A percentile compares a stretch with the other conserved stretches of the same genome.
Conservation (phyloP, 73 alveolate species). For the Paramecium sexaurelia region DNA sequence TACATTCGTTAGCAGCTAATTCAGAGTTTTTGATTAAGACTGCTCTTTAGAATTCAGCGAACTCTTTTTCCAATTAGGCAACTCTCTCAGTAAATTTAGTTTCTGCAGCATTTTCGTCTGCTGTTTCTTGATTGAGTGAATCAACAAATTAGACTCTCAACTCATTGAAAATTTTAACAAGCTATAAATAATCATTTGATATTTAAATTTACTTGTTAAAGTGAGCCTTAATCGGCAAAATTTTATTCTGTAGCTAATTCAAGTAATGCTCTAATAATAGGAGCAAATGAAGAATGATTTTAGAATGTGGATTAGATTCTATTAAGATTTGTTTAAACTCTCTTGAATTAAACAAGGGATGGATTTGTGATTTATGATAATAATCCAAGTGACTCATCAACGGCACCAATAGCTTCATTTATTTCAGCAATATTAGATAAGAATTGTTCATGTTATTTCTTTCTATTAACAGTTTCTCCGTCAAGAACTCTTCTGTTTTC, state of each 20-base stretch:
- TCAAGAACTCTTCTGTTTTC: slow-evolving; percentile 42
- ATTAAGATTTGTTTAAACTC: slow-evolving; percentile 40
- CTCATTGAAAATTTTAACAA: slow-evolving; percentile 54
- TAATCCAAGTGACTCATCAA: slow-evolving; percentile 40
- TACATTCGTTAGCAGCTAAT: slow-evolving; percentile 57
- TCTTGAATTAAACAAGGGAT: slow-evolving; percentile 46
- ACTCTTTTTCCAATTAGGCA: slow-evolving; percentile 38
- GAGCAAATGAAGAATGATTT: slow-evolving; percentile 49
- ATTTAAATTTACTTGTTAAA: neutral
- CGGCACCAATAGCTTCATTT: slow-evolving; percentile 60
- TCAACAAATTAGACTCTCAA: slow-evolving; percentile 53
- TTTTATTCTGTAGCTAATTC: slow-evolving; percentile 59
- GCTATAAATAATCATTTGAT: neutral
- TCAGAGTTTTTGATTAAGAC: slow-evolving; percentile 47
- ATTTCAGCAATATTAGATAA: slow-evolving; percentile 21
- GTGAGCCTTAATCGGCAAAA: slow-evolving; percentile 42
- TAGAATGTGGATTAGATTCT: slow-evolving; percentile 50
- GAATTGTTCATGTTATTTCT: slow-evolving; percentile 30
- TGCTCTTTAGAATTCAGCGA: slow-evolving; percentile 57
- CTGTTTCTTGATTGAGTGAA: slow-evolving; percentile 3
- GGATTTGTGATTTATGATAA: slow-evolving; percentile 23
- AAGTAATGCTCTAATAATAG: slow-evolving; percentile 44
- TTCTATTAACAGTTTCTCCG: slow-evolving; percentile 28
- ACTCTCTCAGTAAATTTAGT: slow-evolving; percentile 40
- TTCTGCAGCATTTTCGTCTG: slow-evolving; percentile 42